Percentiles rank a stretch among this genome's conserved stretches.
Conservation (phyloP, 805 yeast species). For the Alloascoidea africana region DNA sequence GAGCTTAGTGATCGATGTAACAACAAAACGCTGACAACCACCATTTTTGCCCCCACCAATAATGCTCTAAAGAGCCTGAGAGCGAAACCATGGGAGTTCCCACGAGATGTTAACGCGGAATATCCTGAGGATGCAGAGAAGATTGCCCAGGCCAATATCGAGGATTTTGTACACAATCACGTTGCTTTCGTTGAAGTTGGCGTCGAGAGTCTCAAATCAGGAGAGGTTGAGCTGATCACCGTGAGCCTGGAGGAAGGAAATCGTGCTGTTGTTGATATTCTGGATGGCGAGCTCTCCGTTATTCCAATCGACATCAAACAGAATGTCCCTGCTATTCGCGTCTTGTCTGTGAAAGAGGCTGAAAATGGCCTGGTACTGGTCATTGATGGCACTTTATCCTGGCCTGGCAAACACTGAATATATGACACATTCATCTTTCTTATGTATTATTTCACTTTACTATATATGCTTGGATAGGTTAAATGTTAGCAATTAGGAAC, state of each 20-base stretch:
- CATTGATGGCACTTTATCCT: constrained; percentile 3
- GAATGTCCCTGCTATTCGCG: constrained; percentile 13
- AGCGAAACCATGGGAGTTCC: constrained; percentile 76
- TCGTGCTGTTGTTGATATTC: background rate
- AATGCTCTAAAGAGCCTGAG: constrained; percentile 34
- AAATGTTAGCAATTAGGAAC: no score
- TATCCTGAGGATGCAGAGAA: constrained; percentile 30
- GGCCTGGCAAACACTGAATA: constrained; percentile 1
- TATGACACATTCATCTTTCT: no score
- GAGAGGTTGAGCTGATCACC: background rate
- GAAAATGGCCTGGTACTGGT: constrained; percentile 2
- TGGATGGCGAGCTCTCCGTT: background rate
- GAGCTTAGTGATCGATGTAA: constrained; percentile 33
- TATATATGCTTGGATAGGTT: no score
- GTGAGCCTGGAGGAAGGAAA: background rate
- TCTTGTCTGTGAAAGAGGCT: background rate
- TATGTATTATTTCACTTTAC: no score
- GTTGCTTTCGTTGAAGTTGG: constrained; percentile 23
- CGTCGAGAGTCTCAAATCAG: background rate
- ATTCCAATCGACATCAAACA: background rate
- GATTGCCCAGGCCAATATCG: constrained; percentile 33
- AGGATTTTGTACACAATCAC: constrained; percentile 49
- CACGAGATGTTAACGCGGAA: constrained; percentile 27
- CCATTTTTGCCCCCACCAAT: constrained; percentile 64
- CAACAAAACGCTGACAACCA: constrained; percentile 22